phyloP scores from a whole-genome alignment of 768 basidiomycete species.

The Suillus bovinus region DNA sequence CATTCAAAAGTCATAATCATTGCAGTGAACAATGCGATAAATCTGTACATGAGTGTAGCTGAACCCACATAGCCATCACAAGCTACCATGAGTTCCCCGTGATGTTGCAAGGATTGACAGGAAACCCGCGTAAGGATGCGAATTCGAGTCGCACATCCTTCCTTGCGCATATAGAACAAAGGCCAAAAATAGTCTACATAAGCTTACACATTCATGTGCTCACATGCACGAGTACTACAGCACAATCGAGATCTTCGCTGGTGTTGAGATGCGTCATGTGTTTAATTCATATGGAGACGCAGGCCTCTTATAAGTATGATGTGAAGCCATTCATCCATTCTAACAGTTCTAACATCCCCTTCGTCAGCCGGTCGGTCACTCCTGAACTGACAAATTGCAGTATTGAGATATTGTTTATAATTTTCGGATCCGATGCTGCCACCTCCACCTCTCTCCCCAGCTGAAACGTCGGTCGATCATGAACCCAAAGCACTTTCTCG shows the following conservation, averaged over 20 bases:
- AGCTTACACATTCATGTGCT: no score
- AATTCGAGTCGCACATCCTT: no score
- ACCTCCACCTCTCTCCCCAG: neutral
- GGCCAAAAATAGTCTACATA: no score
- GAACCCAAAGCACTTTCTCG: constrained; percentile 18
- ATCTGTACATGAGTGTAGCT: no score
- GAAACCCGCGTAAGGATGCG: no score
- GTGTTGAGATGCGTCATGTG: neutral
- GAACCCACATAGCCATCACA: no score
- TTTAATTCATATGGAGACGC: neutral
- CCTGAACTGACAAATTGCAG: neutral
- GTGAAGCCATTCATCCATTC: neutral
- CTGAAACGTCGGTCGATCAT: constrained; percentile 7
- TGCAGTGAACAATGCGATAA: no score
- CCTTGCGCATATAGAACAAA: no score
- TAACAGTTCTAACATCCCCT: neutral
- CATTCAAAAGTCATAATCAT: no score
- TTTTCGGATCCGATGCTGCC: constrained; percentile 14
- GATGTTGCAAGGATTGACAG: no score
- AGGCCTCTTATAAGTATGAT: constrained; percentile 8
- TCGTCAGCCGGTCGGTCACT: neutral
- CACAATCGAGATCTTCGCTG: neutral
- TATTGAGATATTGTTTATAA: neutral
- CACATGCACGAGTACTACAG: no score
- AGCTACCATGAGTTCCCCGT: no score